A percentile compares a stretch with the other conserved stretches of the same genome.
Evolutionary conservation across 306 rosid genomes (phyloP).

Genomic region (Quercus suber): DNA sequence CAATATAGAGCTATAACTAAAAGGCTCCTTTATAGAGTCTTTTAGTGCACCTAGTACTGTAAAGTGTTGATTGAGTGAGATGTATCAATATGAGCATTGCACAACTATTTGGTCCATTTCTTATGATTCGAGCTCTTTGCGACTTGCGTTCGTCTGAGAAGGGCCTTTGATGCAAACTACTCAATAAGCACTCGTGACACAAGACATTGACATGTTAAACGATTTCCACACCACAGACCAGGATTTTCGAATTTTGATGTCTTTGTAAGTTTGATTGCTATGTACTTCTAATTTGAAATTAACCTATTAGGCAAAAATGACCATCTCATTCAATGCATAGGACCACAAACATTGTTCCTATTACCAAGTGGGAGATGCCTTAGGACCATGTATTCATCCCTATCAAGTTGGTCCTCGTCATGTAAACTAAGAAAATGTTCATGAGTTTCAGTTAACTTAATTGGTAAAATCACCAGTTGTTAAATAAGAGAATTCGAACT

Average conservation of each 20-base stretch:
- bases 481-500: too few relatives aligned
- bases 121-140: too few relatives aligned
- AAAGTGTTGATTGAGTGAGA: too few relatives aligned
- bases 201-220: neutral
- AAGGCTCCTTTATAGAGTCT: too few relatives aligned
- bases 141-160: neutral
- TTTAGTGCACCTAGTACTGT: too few relatives aligned
- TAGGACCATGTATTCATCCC: constrained; percentile 12
- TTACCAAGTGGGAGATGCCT: neutral
- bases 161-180: neutral
- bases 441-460: too few relatives aligned
- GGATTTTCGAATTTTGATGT: neutral
- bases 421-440: neutral
- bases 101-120: too few relatives aligned
- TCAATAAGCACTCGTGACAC: neutral
- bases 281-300: too few relatives aligned
- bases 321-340: neutral
- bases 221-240: neutral
- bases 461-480: too few relatives aligned
- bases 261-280: neutral
- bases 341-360: neutral
- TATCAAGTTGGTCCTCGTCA: neutral
- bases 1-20: too few relatives aligned
- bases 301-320: neutral
- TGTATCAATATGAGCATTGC: too few relatives aligned